Evolutionary conservation across 768 basidiomycete genomes (phyloP).

Genomic region (Coprinopsis strossmayeri): DNA sequence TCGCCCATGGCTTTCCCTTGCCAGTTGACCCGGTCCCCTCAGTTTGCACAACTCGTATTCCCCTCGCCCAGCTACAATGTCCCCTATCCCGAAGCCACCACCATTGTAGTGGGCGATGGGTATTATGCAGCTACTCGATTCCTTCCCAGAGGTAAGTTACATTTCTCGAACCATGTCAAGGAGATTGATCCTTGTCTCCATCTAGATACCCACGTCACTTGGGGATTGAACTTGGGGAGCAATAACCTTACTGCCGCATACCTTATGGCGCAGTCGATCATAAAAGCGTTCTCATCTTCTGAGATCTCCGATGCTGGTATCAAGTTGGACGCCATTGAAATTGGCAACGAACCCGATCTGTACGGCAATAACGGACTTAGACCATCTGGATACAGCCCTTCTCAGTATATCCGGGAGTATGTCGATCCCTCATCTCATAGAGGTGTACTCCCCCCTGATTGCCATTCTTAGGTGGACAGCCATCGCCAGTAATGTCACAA

Average conservation of each 20-base stretch:
- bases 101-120: conserved; percentile 50
- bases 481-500: conserved; percentile 44
- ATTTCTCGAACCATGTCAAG: background rate
- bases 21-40: background rate
- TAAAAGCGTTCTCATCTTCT: conserved; percentile 39
- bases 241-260: conserved; percentile 44
- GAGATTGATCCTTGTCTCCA: background rate
- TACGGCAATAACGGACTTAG: conserved; percentile 42
- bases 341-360: conserved; percentile 58
- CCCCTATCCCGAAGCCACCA: conserved; percentile 63
- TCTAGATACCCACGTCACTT: conserved; percentile 54
- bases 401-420: conserved; percentile 45
- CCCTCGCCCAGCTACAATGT: conserved; percentile 39
- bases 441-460: background rate
- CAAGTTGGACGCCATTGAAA: conserved; percentile 49
- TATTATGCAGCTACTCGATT: conserved; percentile 49
- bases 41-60: conserved; percentile 45
- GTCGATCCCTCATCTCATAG: conserved; percentile 13
- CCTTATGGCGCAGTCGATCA: conserved; percentile 41
- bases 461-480: conserved; percentile 37
- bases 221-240: conserved; percentile 62
- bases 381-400: conserved; percentile 28
- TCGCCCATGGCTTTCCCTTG: background rate
- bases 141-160: conserved; percentile 38
- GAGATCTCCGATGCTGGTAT: conserved; percentile 34